A percentile compares a stretch with the other conserved stretches of the same genome.
Evolutionary conservation across 345 rosid species (phyloP).

Genomic region (Salix arbutifolia): DNA sequence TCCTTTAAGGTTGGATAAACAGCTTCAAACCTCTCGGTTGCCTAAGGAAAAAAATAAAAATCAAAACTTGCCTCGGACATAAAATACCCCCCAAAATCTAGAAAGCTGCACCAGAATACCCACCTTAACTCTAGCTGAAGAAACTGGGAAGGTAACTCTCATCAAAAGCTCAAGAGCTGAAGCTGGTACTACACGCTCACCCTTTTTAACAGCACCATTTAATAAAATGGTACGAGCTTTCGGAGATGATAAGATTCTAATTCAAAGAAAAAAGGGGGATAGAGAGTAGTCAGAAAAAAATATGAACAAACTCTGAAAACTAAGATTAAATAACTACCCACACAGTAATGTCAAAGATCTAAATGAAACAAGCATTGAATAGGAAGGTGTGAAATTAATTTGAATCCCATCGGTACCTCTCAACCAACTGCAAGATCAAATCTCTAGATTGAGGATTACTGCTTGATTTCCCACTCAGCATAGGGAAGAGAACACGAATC

Average conservation of each 20-base stretch:
- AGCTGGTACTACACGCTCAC: slow-evolving; percentile 10
- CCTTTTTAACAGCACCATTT: slow-evolving; percentile 7
- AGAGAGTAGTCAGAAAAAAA: background rate
- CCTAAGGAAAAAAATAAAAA: background rate
- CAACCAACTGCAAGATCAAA: slow-evolving; percentile 11
- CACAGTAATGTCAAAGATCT: background rate
- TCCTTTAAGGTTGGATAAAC: slow-evolving; percentile 13
- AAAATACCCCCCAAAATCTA: background rate
- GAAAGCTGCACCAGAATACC: background rate
- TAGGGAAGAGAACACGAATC: slow-evolving; percentile 13
- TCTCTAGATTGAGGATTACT: slow-evolving; percentile 5
- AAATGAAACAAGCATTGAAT: background rate
- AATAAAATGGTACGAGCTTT: slow-evolving; percentile 5
- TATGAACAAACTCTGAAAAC: background rate
- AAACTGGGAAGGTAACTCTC: slow-evolving; percentile 5
- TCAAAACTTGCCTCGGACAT: background rate
- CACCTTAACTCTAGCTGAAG: slow-evolving; percentile 11
- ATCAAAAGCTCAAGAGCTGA: slow-evolving; percentile 11
- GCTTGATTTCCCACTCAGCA: slow-evolving; percentile 4
- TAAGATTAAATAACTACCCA: background rate
- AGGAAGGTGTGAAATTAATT: background rate
- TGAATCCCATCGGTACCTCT: slow-evolving; percentile 4
- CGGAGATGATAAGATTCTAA: slow-evolving; percentile 10
- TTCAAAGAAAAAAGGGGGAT: background rate
- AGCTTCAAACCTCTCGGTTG: slow-evolving; percentile 13